These are phyloP conservation scores for Aurantiochytrium sp. DNA, from an alignment of 108 stramenopile genomes.

Conservation along the genomic window DNA sequence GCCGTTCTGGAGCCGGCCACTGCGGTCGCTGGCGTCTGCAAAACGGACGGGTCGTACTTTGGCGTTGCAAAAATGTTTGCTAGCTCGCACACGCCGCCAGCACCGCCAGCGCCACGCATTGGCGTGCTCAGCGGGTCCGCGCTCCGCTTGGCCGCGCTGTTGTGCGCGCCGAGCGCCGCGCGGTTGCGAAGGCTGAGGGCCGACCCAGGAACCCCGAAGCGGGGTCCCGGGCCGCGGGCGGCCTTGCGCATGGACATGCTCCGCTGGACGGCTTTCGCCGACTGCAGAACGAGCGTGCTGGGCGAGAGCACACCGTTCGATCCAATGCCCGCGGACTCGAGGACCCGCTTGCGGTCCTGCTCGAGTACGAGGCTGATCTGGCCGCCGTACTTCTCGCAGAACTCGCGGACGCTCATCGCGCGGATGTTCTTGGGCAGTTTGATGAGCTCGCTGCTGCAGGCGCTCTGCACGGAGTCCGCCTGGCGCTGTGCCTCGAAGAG, in stretches of 20 bases:
- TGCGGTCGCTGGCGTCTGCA: background rate
- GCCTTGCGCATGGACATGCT: slow-evolving; percentile 28
- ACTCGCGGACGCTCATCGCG: slow-evolving; percentile 16
- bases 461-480: background rate
- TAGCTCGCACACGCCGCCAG: background rate
- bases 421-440: slow-evolving; percentile 17
- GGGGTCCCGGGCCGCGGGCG: background rate
- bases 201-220: background rate
- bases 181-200: background rate
- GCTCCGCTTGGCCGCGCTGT: background rate
- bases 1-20: background rate
- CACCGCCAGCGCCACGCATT: background rate
- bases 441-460: background rate
- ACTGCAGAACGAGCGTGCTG: background rate
- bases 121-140: background rate
- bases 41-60: background rate
- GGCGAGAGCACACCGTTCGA: background rate
- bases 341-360: slow-evolving; percentile 15
- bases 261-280: background rate
- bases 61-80: background rate
- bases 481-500: background rate
- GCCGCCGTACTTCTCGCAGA: background rate
- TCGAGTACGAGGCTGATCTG: background rate
- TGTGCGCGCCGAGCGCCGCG: slow-evolving; percentile 11
- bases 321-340: background rate